Evolutionary conservation across 495 filamentous ascomycete genomes (phyloP), one percentile per base, ranked within the genome.

Genomic region (Peziza echinospora): DNA sequence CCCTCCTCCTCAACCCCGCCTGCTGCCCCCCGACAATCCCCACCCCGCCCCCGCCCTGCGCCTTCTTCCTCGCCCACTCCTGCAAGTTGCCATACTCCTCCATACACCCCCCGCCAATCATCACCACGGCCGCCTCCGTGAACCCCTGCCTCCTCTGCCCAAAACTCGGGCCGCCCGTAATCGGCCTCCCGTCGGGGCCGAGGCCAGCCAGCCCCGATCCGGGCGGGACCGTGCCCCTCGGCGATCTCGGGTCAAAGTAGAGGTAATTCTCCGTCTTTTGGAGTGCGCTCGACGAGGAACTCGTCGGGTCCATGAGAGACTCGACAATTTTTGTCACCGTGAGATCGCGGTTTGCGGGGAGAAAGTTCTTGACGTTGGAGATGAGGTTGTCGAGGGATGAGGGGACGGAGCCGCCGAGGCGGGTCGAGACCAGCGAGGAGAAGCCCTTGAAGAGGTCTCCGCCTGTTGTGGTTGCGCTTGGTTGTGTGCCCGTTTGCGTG

Each of bases 11-110:
- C 59, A 11, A 65, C 60, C 43, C 68, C 70, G 11, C 64, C 67
- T 11, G 68, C 62, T 16, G 62, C 64, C 7, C 69, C 61, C 10
- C 63, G 66, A 26, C 79, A 80, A 45, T 86, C 71, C 59, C 74
- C 72, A 7, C 85, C 82, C 91, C 91, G 96, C 57, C 94, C 89
- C 58, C 91, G 96, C 11, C 86, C 86, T 69, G 5, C 6, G 30
- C 30, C 30, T 79, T 80, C 46, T 86, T 71, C 59, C 74, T 72
- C 6, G 84, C 82, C 91, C 91, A 99, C 57, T 96, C 89, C 58
- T 92, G 84, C 59, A 99, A 61, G 60, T 99, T 99, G 11, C 86
- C 86, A 62, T 99, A 99, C 60, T 99, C 91, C 54, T 96, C 91
- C 85, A 94, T 94, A 55, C 84, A 93, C 21, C 91, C 89, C 45